Evolutionary conservation across 306 rosid species (phyloP).

Genomic region (Parietaria judaica): DNA sequence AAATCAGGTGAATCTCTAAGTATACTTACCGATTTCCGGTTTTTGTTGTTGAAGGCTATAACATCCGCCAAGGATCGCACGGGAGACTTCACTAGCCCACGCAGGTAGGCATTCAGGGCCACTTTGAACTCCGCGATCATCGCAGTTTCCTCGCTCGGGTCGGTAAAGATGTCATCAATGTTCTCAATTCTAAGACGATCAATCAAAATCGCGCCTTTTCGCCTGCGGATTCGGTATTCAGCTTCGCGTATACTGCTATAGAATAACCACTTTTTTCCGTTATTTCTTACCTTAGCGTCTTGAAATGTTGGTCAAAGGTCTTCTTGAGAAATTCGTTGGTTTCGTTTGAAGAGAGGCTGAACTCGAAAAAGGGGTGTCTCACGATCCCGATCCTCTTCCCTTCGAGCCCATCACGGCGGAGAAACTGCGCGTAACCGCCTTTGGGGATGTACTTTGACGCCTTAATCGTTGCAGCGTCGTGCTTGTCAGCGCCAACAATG

Average conservation of each 20-base stretch:
- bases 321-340: conserved; percentile 12
- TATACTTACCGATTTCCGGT: conserved; percentile 11
- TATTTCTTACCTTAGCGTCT: conserved; percentile 43
- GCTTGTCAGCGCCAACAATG: conserved; percentile 38
- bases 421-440: conserved; percentile 51
- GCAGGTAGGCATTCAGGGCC: conserved; percentile 16
- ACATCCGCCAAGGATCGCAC: conserved; percentile 23
- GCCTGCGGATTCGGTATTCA: conserved; percentile 14
- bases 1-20: background rate
- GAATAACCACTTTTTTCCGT: background rate
- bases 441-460: conserved; percentile 41
- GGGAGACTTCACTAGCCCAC: conserved; percentile 12
- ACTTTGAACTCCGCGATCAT: conserved; percentile 12
- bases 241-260: too few species aligned
- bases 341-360: background rate
- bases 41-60: conserved; percentile 15
- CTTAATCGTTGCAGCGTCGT: conserved; percentile 33
- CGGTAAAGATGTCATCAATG: background rate
- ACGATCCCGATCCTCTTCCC: conserved; percentile 62
- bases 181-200: conserved; percentile 36
- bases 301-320: conserved; percentile 30
- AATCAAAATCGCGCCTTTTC: conserved; percentile 40
- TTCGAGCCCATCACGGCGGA: conserved; percentile 34
- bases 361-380: conserved; percentile 13
- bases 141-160: background rate